phyloP scores from a whole-genome alignment of 2,329 filamentous ascomycete species.

The Plenodomus biglobosus region DNA sequence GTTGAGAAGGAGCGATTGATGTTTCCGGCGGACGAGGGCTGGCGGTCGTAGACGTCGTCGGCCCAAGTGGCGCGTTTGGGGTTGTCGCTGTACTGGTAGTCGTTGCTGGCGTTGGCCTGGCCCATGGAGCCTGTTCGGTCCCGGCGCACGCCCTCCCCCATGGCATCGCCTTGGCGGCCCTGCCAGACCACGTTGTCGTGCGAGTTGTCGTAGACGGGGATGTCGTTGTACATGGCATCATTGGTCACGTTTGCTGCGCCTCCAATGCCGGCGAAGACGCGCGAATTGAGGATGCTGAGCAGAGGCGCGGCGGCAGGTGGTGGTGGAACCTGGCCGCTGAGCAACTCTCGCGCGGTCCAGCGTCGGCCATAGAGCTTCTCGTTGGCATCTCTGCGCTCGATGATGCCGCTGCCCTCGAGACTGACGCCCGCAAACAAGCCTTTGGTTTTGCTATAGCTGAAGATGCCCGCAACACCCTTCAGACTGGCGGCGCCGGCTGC shows the following conservation, averaged over 20 bases:
- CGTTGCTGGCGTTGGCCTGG: conserved; percentile 31
- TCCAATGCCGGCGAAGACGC: conserved; percentile 73
- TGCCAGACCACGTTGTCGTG: conserved; percentile 87
- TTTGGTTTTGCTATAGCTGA: conserved; percentile 98
- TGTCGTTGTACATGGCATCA: conserved; percentile 74
- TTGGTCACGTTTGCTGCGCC: conserved; percentile 25
- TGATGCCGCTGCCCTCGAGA: conserved; percentile 87
- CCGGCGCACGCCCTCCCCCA: conserved; percentile 65
- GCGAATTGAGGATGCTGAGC: conserved; percentile 80
- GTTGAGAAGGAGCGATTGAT: conserved; percentile 55
- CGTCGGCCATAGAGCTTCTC: conserved; percentile 90
- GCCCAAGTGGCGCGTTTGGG: conserved; percentile 71
- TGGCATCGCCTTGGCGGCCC: conserved; percentile 68
- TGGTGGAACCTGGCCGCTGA: conserved; percentile 74
- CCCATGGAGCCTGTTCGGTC: conserved; percentile 49
- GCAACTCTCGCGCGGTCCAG: conserved; percentile 77
- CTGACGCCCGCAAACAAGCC: conserved; percentile 95
- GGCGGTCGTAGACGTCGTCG: conserved; percentile 71
- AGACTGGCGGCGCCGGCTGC: conserved; percentile 91
- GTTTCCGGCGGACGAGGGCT: conserved; percentile 37
- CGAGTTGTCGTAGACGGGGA: conserved; percentile 80
- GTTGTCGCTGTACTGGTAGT: conserved; percentile 56
- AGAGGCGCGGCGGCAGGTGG: conserved; percentile 83
- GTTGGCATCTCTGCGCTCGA: conserved; percentile 95
- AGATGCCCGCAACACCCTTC: conserved; percentile 85